A percentile compares a stretch with the other conserved stretches of the same genome.
phyloP scores from a whole-genome alignment of 495 filamentous ascomycete species.

The Tuber brumale region DNA sequence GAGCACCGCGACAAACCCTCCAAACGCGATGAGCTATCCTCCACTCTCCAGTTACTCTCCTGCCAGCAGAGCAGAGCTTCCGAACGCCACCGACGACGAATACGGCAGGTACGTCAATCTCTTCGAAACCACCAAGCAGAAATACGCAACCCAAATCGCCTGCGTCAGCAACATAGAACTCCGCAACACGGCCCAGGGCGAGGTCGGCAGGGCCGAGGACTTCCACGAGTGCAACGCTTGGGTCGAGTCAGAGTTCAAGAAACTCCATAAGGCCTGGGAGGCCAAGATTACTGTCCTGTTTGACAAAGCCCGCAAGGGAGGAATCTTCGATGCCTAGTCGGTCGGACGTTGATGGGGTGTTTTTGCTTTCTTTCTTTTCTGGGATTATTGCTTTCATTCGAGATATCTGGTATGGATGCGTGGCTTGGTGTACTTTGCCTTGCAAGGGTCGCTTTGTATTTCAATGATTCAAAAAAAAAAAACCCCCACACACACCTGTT shows the following conservation, averaged over 20 bases:
- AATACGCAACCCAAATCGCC: not conserved
- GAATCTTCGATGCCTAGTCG: not conserved
- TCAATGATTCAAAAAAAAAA: not conserved
- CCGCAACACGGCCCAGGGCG: not conserved
- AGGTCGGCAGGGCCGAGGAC: not conserved
- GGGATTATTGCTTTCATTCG: not conserved
- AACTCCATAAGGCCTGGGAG: not conserved
- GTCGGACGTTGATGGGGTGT: not conserved
- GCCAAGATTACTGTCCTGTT: not conserved
- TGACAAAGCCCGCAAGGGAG: not conserved
- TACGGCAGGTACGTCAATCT: not conserved
- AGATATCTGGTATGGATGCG: not conserved
- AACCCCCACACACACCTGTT: not conserved
- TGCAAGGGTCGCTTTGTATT: not conserved
- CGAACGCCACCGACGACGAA: not conserved
- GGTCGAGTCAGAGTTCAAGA: not conserved
- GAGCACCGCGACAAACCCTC: not conserved
- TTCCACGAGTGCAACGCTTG: not conserved
- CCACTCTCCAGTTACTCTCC: not conserved
- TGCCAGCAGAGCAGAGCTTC: fast-evolving
- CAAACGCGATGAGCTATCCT: too few species aligned
- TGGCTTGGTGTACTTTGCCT: not conserved
- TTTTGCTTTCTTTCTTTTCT: not conserved
- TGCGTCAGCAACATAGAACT: not conserved
- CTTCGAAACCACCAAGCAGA: not conserved